Base-by-base conservation (phyloP, 164 flowering plant species). In the Brasenia schreberi region DNA sequence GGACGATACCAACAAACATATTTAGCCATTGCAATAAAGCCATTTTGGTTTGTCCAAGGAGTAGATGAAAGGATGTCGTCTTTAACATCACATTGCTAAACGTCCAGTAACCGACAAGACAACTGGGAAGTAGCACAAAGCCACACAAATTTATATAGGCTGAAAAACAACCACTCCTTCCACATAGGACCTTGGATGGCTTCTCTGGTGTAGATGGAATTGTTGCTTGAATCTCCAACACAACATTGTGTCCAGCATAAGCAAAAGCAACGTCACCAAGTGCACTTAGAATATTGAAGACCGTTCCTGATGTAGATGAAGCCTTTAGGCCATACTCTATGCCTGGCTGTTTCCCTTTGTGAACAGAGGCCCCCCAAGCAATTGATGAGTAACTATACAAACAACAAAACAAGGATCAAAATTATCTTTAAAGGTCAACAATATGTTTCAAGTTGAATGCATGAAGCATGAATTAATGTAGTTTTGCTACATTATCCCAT, bases 191-290 rank as follows among this genome's bases (percentile, higher is more conserved):
- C 71, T 83, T 84, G 16, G 90, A 84, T 7, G 90, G 90, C 65
- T 69, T 79, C 59, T 82, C 85, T 0, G 85, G 86, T 0, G 87
- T 77, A 0, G 93, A 85, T 64, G 89, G 88, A 63, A 87, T 85
- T 5, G 89, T 83, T 14, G 92, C 88, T 66, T 84, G 92, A 60
- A 86, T 86, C 69, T 87, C 92, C 73, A 87, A 58, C 0, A 81
- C 90, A 69, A 87, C 90, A 73, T 83, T 85, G 77, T 85, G 93
- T 4, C 87, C 90, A 16, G 86, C 90, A 75, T 71, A 87, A 17
- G 90, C 87, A 49, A 87, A 87, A 42, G 84, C 89, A 0, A 87
- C 82, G 43, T 79, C 80, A 0, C 90, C 92, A 64, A 87, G 64
- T 1, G 82, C 89, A 65, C 77, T 77, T 5, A 85, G 80, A 75